Conservation (phyloP, 129 eudicot species). For the Scalesia atractyloides region DNA sequence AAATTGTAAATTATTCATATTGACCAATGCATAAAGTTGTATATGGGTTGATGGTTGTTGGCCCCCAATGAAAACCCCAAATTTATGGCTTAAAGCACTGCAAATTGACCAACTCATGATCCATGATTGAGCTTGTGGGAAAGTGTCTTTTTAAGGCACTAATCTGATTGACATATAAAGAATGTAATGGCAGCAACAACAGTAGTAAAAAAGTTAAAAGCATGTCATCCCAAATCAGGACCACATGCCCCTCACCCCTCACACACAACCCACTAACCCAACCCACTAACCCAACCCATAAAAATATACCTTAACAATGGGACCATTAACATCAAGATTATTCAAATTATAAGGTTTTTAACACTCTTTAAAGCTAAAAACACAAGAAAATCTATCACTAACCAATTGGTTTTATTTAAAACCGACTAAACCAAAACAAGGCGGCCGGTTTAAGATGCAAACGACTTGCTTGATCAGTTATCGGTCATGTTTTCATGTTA, state of each 20-base stretch:
- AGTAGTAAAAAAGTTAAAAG: slow-evolving; percentile 33
- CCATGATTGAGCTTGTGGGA: slow-evolving; percentile 35
- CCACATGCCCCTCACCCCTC: slow-evolving; percentile 34
- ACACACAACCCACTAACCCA: slow-evolving; percentile 21
- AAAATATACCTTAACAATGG: slow-evolving; percentile 20
- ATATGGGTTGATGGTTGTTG: slow-evolving; percentile 21
- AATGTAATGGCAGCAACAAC: slow-evolving; percentile 45
- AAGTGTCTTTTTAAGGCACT: slow-evolving; percentile 38
- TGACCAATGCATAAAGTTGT: slow-evolving; percentile 18
- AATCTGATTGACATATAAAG: slow-evolving; percentile 40
- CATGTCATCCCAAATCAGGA: slow-evolving; percentile 36
- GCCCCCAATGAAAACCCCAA: slow-evolving; percentile 32
- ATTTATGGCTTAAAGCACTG: slow-evolving; percentile 37
- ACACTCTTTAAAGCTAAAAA: background rate
- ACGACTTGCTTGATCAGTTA: too few relatives aligned
- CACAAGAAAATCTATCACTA: too few relatives aligned
- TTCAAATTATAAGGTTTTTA: background rate
- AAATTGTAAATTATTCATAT: background rate
- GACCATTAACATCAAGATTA: slow-evolving; percentile 25
- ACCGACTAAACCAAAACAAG: too few relatives aligned
- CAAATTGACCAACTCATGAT: slow-evolving; percentile 34
- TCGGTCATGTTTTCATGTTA: too few relatives aligned
- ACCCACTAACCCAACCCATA: slow-evolving; percentile 16
- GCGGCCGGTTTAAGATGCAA: too few relatives aligned
- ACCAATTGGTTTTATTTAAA: too few relatives aligned